Conservation (phyloP, 2,329 filamentous ascomycete species). For the Pseudocercospora ulei region DNA sequence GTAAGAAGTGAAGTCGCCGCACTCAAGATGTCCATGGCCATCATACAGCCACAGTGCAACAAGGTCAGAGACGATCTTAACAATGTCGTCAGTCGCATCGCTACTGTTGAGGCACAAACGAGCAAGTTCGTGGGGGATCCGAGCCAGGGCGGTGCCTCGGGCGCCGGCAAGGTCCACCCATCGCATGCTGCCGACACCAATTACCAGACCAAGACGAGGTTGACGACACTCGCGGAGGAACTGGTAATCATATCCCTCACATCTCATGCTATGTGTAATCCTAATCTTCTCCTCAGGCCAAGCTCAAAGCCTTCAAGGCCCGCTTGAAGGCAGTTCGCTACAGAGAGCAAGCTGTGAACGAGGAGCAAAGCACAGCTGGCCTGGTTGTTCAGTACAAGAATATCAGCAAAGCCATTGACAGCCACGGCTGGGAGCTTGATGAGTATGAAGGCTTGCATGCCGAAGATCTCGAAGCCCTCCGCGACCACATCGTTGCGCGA, state of each 20-base stretch:
- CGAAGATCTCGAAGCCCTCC: constrained; percentile 1
- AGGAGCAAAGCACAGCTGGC: neutral
- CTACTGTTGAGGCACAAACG: neutral
- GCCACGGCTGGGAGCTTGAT: constrained; percentile 2
- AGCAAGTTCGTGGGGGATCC: neutral
- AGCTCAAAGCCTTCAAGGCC: constrained; percentile 3
- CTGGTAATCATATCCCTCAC: neutral
- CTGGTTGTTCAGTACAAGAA: constrained; percentile 1
- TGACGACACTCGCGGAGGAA: neutral
- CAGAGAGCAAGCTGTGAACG: neutral
- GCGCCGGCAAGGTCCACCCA: neutral
- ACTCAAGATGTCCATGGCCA: constrained; percentile 1
- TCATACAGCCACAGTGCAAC: constrained; percentile 4
- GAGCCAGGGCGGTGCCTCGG: neutral
- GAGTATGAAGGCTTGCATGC: neutral
- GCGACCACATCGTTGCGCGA: neutral
- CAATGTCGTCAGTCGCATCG: neutral
- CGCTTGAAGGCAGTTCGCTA: neutral
- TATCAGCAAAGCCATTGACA: constrained; percentile 5
- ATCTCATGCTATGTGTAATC: neutral
- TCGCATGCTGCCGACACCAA: constrained; percentile 1
- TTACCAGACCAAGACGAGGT: constrained; percentile 5
- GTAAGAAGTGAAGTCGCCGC: constrained; percentile 1
- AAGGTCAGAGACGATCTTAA: neutral
- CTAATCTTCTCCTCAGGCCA: neutral